Evolutionary conservation across 345 rosid genomes (phyloP).

Genomic region (Hevea brasiliensis): DNA sequence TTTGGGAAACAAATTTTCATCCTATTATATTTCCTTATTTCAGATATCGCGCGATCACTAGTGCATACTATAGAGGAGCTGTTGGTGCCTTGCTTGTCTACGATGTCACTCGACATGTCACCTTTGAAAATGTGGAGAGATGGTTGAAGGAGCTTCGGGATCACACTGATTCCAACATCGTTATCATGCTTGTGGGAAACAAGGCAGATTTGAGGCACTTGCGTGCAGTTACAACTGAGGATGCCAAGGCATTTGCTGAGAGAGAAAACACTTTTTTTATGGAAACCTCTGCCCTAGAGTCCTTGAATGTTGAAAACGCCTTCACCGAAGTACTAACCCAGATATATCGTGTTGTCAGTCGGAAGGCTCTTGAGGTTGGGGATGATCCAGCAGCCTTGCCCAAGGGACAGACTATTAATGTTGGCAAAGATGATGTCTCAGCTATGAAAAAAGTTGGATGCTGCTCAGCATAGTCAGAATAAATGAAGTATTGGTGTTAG

Average conservation of each 20-base stretch:
- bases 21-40: background rate
- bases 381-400: slow-evolving; percentile 30
- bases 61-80: slow-evolving; percentile 31
- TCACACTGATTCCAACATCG: slow-evolving; percentile 31
- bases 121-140: slow-evolving; percentile 34
- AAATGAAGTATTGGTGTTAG: slow-evolving; percentile 1
- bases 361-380: slow-evolving; percentile 31
- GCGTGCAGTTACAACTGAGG: slow-evolving; percentile 28
- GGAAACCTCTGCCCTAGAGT: slow-evolving; percentile 31
- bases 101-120: slow-evolving; percentile 32
- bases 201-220: slow-evolving; percentile 32
- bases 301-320: slow-evolving; percentile 28
- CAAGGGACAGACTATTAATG: slow-evolving; percentile 30
- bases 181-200: slow-evolving; percentile 33
- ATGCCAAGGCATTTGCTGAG: slow-evolving; percentile 30
- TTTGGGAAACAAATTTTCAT: slow-evolving; percentile 5
- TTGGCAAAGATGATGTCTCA: slow-evolving; percentile 32
- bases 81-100: slow-evolving; percentile 33
- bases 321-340: slow-evolving; percentile 31
- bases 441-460: slow-evolving; percentile 33
- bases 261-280: slow-evolving; percentile 27
- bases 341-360: slow-evolving; percentile 29
- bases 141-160: slow-evolving; percentile 35
- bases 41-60: slow-evolving; percentile 32
- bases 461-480: slow-evolving; percentile 20